Conservation (phyloP, 495 filamentous ascomycete species). For the Hypomontagnella submonticulosa region DNA sequence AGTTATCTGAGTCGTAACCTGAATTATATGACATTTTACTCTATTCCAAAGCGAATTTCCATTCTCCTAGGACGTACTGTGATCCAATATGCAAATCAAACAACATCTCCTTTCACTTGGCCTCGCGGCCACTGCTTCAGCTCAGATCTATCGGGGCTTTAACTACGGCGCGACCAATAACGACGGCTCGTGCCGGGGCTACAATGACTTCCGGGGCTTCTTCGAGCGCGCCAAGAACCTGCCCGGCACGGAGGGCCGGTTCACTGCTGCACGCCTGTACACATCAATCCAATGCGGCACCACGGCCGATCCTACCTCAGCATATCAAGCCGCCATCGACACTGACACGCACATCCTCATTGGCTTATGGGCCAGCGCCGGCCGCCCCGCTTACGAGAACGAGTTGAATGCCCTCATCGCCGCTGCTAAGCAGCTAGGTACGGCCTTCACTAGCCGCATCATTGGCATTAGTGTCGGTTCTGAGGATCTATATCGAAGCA, state of each 20-base stretch:
- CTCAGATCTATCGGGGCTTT: constrained; percentile 68
- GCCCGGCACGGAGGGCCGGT: constrained; percentile 68
- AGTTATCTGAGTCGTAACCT: too few species aligned
- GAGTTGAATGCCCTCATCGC: constrained; percentile 71
- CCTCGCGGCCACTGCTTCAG: constrained; percentile 24
- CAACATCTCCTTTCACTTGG: constrained; percentile 21
- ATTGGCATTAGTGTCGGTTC: constrained; percentile 82
- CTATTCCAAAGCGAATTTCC: not conserved
- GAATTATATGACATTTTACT: not conserved
- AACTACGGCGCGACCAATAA: constrained; percentile 72
- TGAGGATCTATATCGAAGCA: constrained; percentile 82
- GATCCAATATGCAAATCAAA: constrained; percentile 35
- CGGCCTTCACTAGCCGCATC: constrained; percentile 67
- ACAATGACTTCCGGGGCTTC: constrained; percentile 68
- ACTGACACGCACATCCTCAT: constrained; percentile 71
- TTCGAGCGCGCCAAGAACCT: constrained; percentile 74
- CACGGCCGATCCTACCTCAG: constrained; percentile 63
- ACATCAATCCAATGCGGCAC: constrained; percentile 53
- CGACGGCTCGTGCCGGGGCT: constrained; percentile 67
- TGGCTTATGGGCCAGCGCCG: constrained; percentile 75
- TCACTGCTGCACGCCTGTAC: constrained; percentile 68
- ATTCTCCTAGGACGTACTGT: not conserved
- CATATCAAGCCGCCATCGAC: constrained; percentile 76
- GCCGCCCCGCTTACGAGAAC: constrained; percentile 63
- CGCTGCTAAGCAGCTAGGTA: constrained; percentile 67